These are phyloP conservation scores for Penicillium sp. DNA, from an alignment of 2,329 filamentous ascomycete species.

Conservation along the genomic window DNA sequence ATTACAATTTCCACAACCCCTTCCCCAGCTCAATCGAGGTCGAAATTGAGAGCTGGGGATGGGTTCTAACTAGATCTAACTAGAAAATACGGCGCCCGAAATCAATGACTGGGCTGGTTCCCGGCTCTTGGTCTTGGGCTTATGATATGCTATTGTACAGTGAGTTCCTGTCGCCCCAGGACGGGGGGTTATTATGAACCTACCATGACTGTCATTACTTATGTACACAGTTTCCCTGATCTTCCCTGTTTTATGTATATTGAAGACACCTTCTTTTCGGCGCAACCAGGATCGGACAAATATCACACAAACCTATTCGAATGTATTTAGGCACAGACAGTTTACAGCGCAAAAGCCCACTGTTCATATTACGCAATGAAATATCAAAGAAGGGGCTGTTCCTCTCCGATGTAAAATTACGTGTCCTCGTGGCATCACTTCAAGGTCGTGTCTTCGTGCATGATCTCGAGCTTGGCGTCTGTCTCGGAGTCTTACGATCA, in stretches of 20 bases:
- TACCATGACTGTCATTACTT: not conserved
- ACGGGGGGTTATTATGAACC: not conserved
- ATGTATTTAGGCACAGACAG: not conserved
- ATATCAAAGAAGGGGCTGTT: not conserved
- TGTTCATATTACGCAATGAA: not conserved
- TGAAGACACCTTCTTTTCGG: not conserved
- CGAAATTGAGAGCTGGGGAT: conserved; percentile 9
- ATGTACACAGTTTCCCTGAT: not conserved
- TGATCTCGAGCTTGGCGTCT: not conserved
- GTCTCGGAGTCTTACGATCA: too few species aligned
- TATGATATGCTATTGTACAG: not conserved
- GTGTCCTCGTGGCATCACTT: not conserved
- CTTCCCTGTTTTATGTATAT: not conserved
- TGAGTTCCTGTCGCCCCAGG: not conserved
- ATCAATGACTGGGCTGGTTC: not conserved
- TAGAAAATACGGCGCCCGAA: not conserved
- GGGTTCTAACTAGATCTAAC: not conserved
- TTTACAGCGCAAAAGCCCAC: not conserved
- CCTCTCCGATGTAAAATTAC: too few species aligned
- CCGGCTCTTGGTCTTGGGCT: not conserved
- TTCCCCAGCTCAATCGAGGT: conserved; percentile 24
- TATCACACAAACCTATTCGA: too few species aligned
- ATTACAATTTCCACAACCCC: conserved; percentile 33
- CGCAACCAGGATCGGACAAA: not conserved
- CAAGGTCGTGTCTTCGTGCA: not conserved